Evolutionary conservation across 2,329 filamentous ascomycete genomes (phyloP).

Genomic region (Phaeosphaeria sp.): DNA sequence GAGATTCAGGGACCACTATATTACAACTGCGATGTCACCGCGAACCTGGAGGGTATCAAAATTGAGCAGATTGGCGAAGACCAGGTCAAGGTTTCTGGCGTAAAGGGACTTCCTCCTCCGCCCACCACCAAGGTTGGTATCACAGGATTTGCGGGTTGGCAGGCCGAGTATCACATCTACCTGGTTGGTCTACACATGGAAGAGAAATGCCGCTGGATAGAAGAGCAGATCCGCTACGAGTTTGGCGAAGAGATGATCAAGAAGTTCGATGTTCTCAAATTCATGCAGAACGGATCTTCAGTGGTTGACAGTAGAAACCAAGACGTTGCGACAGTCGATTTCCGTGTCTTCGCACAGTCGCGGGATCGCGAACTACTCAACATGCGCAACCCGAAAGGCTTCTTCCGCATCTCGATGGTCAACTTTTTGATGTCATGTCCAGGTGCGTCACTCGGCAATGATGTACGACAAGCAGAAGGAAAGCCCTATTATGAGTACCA

Average conservation of each 20-base stretch:
- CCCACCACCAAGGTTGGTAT: slow-evolving; percentile 59
- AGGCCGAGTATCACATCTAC: slow-evolving; percentile 56
- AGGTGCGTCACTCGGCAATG: slow-evolving; percentile 41
- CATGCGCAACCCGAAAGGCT: slow-evolving; percentile 32
- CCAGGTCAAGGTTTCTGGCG: slow-evolving; percentile 56
- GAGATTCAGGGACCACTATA: slow-evolving; percentile 53
- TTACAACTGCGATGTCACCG: slow-evolving; percentile 64
- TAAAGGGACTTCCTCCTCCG: slow-evolving; percentile 51
- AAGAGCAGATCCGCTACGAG: slow-evolving; percentile 43
- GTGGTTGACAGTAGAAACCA: slow-evolving; percentile 52
- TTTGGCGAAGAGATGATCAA: slow-evolving; percentile 45
- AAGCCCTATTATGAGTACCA: slow-evolving; percentile 51
- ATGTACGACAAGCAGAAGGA: slow-evolving; percentile 32
- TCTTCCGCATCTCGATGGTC: slow-evolving; percentile 51
- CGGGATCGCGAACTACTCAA: slow-evolving; percentile 46
- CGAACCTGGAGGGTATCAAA: slow-evolving; percentile 56
- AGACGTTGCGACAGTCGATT: slow-evolving; percentile 58
- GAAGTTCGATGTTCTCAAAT: slow-evolving; percentile 47
- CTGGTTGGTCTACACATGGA: slow-evolving; percentile 54
- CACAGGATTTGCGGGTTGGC: slow-evolving; percentile 55
- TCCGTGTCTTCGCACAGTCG: slow-evolving; percentile 58
- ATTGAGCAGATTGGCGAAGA: slow-evolving; percentile 60
- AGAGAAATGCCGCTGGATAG: slow-evolving; percentile 54
- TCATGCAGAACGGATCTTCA: slow-evolving; percentile 50
- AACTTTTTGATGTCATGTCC: slow-evolving; percentile 52